phyloP scores from a whole-genome alignment of 225 moss, liverwort and hornwort species.

The Physcomitrium patens region DNA sequence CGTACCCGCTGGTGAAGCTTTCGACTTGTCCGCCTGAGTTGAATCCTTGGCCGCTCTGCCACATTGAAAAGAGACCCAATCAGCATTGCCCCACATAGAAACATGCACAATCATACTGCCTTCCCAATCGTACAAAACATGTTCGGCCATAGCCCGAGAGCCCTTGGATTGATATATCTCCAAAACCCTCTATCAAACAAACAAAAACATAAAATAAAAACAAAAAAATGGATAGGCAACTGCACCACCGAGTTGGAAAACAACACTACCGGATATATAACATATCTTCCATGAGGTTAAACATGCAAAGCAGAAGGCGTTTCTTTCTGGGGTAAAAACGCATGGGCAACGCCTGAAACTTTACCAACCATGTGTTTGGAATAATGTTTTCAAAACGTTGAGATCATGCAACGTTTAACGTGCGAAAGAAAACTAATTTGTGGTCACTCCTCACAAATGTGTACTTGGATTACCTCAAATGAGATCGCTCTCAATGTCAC shows the following conservation, averaged over 20 bases:
- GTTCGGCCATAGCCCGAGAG: no score
- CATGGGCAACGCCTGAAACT: background rate
- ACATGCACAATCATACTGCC: background rate
- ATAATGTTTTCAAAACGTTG: background rate
- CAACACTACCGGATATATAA: no score
- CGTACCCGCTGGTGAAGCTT: slow-evolving; percentile 5
- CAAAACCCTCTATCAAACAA: no score
- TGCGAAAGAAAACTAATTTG: background rate
- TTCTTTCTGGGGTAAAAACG: no score
- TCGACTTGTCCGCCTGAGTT: slow-evolving; percentile 42
- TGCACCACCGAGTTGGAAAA: no score
- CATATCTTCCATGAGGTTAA: no score
- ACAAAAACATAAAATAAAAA: no score
- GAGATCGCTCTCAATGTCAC: slow-evolving; percentile 2
- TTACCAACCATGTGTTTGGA: background rate
- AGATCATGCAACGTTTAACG: background rate
- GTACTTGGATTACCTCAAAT: background rate
- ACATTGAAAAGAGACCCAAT: slow-evolving; percentile 8
- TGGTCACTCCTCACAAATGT: background rate
- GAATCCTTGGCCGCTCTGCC: slow-evolving; percentile 48
- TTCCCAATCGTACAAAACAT: background rate
- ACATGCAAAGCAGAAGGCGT: no score
- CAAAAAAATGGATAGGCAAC: no score
- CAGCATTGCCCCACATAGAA: background rate
- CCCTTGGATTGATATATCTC: no score